Evolutionary conservation across 2,329 filamentous ascomycete genomes (phyloP).

Genomic region (Myriosclerotinia duriaeana): DNA sequence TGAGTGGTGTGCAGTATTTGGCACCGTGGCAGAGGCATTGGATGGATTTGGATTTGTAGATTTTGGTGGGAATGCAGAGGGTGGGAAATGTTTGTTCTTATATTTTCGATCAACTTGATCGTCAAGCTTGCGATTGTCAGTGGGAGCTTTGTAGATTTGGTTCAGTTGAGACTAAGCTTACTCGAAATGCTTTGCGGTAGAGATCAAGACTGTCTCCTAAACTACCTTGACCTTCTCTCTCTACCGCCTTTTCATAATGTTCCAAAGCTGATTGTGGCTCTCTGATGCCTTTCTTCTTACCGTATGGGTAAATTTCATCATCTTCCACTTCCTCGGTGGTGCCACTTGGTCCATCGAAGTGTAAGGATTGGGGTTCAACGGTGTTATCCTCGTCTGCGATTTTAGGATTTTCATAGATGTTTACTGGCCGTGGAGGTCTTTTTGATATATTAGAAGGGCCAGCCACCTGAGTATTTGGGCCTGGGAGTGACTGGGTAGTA

Average conservation of each 20-base stretch:
- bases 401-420: neutral
- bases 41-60: slow-evolving; percentile 42
- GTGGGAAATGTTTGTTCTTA: slow-evolving; percentile 86
- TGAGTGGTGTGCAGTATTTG: slow-evolving; percentile 57
- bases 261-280: slow-evolving; percentile 79
- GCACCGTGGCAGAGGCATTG: slow-evolving; percentile 52
- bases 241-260: slow-evolving; percentile 88
- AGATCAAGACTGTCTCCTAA: slow-evolving; percentile 84
- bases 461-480: slow-evolving; percentile 15
- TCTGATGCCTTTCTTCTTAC: slow-evolving; percentile 29
- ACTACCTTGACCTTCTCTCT: slow-evolving; percentile 80
- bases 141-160: neutral
- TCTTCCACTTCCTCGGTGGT: slow-evolving; percentile 21
- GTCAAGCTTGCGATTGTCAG: slow-evolving; percentile 63
- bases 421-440: slow-evolving; percentile 26
- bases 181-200: slow-evolving; percentile 87
- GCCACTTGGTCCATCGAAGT: slow-evolving; percentile 25
- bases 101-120: slow-evolving; percentile 80
- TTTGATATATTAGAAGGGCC: slow-evolving; percentile 28
- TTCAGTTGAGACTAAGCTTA: slow-evolving; percentile 43
- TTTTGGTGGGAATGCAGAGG: slow-evolving; percentile 53
- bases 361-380: slow-evolving; percentile 22
- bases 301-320: slow-evolving; percentile 10
- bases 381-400: slow-evolving; percentile 30
- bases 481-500: slow-evolving; percentile 21